Conservation (phyloP, 352 stramenopile species). For the Pythium graminicola region DNA sequence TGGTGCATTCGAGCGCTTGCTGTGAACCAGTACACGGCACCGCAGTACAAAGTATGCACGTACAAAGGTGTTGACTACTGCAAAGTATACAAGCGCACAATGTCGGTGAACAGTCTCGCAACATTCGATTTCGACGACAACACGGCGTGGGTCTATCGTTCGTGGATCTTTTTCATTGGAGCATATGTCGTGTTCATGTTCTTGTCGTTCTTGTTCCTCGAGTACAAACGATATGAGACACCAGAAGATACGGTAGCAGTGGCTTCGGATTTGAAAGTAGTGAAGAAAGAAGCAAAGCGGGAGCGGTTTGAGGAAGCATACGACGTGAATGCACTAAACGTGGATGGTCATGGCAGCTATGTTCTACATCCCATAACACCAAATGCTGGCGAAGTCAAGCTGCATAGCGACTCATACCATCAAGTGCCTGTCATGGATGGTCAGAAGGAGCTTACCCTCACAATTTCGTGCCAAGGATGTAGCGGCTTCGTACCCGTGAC, state of each 20-base stretch:
- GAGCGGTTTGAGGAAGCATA: constrained; percentile 4
- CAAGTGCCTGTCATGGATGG: constrained; percentile 3
- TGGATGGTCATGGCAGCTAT: constrained; percentile 11
- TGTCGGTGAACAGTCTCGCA: constrained; percentile 43
- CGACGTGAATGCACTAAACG: too few relatives aligned
- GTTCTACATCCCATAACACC: too few relatives aligned
- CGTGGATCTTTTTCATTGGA: constrained; percentile 44
- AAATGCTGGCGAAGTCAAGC: too few relatives aligned
- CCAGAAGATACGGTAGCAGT: constrained; percentile 33
- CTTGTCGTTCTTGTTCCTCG: constrained; percentile 25
- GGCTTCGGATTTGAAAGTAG: constrained; percentile 13
- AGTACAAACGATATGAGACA: constrained; percentile 31
- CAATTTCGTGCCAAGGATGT: constrained; percentile 12
- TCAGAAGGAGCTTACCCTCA: constrained; percentile 10
- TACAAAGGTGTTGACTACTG: constrained; percentile 47
- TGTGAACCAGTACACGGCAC: constrained; percentile 56
- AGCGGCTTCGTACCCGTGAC: constrained; percentile 28
- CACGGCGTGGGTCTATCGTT: constrained; percentile 46
- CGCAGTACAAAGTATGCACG: constrained; percentile 36
- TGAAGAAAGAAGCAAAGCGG: constrained; percentile 14
- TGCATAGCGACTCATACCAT: too few relatives aligned
- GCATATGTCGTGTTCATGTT: constrained; percentile 37
- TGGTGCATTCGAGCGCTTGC: constrained; percentile 58
- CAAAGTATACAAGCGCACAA: constrained; percentile 26
- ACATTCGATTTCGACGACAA: constrained; percentile 48